These are phyloP conservation scores for Leersia perrieri DNA, from an alignment of 176 grass and related monocot species.

Conservation along the genomic window DNA sequence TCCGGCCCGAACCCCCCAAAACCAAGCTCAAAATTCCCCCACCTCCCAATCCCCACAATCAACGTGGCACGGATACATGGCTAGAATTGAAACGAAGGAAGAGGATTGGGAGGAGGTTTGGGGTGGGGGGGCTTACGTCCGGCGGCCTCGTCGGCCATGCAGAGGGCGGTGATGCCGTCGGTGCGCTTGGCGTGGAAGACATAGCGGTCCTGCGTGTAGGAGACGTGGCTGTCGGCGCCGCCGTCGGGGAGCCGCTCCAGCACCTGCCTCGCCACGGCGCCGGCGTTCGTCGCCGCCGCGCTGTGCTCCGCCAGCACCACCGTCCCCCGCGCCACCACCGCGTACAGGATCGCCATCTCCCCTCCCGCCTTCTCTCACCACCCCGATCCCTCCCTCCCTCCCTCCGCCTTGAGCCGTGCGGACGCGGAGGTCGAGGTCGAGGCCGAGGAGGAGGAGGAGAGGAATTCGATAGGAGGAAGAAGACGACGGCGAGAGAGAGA, in stretches of 20 bases:
- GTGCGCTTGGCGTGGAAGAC: constrained; percentile 95
- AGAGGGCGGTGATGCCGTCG: constrained; percentile 96
- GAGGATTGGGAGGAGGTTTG: accelerated
- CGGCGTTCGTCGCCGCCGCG: constrained; percentile 66
- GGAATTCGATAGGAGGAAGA: too few relatives aligned
- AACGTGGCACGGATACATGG: neutral
- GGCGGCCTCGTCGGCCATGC: constrained; percentile 93
- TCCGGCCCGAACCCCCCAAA: neutral
- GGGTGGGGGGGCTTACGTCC: constrained; percentile 31
- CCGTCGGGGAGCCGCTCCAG: constrained; percentile 70
- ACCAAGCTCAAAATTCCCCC: neutral
- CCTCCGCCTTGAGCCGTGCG: constrained; percentile 1
- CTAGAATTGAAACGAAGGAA: accelerated
- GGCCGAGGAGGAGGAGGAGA: neutral
- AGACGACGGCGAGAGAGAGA: too few relatives aligned
- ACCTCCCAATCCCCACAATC: neutral
- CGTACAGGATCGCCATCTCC: constrained; percentile 85
- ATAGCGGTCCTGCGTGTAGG: constrained; percentile 95
- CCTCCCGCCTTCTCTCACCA: neutral
- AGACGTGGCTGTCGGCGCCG: constrained; percentile 82
- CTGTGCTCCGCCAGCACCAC: constrained; percentile 87
- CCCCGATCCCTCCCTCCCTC: neutral
- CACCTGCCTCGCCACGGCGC: constrained; percentile 83
- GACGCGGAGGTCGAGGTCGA: neutral
- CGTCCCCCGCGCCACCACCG: constrained; percentile 75